Base-by-base conservation (phyloP, 2,329 filamentous ascomycete species). In the Pleoardoris graminearum region DNA sequence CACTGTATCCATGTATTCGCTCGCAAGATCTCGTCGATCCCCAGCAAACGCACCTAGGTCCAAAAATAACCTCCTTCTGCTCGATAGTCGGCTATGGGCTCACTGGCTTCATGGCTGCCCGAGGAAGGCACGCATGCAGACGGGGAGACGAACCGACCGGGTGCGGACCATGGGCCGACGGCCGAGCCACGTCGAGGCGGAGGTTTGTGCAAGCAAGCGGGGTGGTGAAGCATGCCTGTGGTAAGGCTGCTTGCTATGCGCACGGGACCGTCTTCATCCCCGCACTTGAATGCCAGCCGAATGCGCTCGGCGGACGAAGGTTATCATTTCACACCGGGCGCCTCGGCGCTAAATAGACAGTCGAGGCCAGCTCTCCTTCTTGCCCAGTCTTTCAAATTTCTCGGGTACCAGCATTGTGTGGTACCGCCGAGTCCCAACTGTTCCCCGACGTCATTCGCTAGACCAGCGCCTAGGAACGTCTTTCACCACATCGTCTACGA, bases 371-470 rank as follows among this genome's bases (percentile, higher is more conserved):
- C 8, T 33, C 39, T 22, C 23, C 27, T 25, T 33, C 17, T 37
- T 23, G 43, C 32, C 41, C 22, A 32, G 45, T 30, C 43, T 45
- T 48, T 29, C 17, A 42, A 27, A 39, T 36, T 16, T 27, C 32
- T 37, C 29, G 23, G n/a, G 33, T 38, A 11, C 29, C 42, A 21
- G 29, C 42, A 23, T 17, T 43, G 36, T 44, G 48, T 29, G 51
- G 36, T 25, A 33, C 38, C 52, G 55, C 53, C 50, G 54, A 51
- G 50, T 42, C 46, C 43, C 29, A 46, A 22, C 45, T 46, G 50
- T 46, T 45, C n/a, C 46, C 48, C 58, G 58, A 63, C 62, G 62
- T 65, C 62, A 63, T 62, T 60, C 50, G 58, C 55, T 52, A 55
- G 53, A 48, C 48, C 30, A 60, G 57, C 59, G 55, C 59, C 54